phyloP scores from a whole-genome alignment of 192 early-diverging fungal genomes.

The Backusella psychrophila region DNA sequence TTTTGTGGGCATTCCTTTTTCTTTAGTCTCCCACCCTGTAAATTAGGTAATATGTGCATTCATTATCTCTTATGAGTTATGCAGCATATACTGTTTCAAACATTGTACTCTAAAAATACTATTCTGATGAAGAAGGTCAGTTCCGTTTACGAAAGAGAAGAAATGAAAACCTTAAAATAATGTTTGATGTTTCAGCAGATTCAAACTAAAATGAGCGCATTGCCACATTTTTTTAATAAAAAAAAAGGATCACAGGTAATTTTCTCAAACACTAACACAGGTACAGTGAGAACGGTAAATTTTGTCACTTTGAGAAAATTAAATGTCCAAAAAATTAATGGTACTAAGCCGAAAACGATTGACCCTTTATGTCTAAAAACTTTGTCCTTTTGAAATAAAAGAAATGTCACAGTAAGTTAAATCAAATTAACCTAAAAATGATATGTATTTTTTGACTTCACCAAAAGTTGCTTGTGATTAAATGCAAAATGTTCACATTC shows the following conservation, averaged over 20 bases:
- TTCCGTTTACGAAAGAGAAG: background rate
- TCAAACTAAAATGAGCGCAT: background rate
- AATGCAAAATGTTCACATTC: slow-evolving; percentile 14
- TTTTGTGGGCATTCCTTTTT: background rate
- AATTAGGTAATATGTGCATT: background rate
- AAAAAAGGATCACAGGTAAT: no score
- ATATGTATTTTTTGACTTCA: slow-evolving; percentile 4
- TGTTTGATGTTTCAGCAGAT: background rate
- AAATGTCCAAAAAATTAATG: no score
- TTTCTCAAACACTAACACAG: no score
- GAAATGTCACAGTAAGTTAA: slow-evolving; percentile 9
- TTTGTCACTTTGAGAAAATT: no score
- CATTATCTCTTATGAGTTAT: background rate
- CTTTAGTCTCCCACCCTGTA: background rate
- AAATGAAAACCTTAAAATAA: background rate
- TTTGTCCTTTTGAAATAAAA: background rate
- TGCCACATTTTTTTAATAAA: no score
- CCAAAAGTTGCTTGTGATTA: slow-evolving; percentile 15
- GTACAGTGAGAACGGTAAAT: background rate
- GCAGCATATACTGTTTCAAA: background rate
- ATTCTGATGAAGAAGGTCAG: no score
- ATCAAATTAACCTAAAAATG: background rate
- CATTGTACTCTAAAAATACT: background rate
- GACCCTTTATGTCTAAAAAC: no score
- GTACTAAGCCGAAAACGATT: no score